Percentiles rank a stretch among this genome's conserved stretches.
Evolutionary conservation across 345 rosid genomes (phyloP).

Genomic region (Limnanthes douglasii): DNA sequence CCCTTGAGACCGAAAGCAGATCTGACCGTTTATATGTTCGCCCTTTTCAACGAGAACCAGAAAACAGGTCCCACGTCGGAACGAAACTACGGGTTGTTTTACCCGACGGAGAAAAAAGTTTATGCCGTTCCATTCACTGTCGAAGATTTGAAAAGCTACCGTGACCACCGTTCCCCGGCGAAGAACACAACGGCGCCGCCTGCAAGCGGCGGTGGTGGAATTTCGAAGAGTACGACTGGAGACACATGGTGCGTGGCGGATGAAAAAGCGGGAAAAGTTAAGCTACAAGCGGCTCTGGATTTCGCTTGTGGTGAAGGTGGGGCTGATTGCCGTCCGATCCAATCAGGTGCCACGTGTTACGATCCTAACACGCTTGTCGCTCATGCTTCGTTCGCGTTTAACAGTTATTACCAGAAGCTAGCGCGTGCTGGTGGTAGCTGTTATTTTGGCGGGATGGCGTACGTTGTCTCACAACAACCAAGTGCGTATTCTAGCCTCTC

Average conservation of each 20-base stretch:
- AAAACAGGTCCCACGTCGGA: conserved; percentile 57
- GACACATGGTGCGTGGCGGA: conserved; percentile 79
- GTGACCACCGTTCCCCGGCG: conserved; percentile 17
- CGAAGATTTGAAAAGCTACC: conserved; percentile 36
- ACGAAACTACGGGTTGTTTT: conserved; percentile 60
- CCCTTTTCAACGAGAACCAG: conserved; percentile 56
- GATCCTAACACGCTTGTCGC: conserved; percentile 65
- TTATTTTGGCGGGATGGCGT: conserved; percentile 77
- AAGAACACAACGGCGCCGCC: conserved; percentile 14
- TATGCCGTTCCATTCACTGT: conserved; percentile 43
- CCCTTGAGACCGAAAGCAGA: conserved; percentile 46
- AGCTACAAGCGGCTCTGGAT: conserved; percentile 59
- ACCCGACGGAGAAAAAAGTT: conserved; percentile 43
- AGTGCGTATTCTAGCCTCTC: conserved; percentile 26
- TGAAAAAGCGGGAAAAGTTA: conserved; percentile 37
- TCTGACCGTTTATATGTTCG: conserved; percentile 54
- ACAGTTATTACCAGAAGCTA: conserved; percentile 77
- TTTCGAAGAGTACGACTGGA: conserved; percentile 42
- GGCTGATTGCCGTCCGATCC: conserved; percentile 78
- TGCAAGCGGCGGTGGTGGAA: conserved; percentile 14
- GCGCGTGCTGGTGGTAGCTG: conserved; percentile 60
- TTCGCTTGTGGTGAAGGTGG: conserved; percentile 87
- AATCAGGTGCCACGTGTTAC: conserved; percentile 51
- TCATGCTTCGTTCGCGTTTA: conserved; percentile 92
- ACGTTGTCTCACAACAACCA: conserved; percentile 65